Evolutionary conservation across 441 rosid species (phyloP), one percentile per base, ranked within the genome.

Genomic region (Mallotus japonicus): DNA sequence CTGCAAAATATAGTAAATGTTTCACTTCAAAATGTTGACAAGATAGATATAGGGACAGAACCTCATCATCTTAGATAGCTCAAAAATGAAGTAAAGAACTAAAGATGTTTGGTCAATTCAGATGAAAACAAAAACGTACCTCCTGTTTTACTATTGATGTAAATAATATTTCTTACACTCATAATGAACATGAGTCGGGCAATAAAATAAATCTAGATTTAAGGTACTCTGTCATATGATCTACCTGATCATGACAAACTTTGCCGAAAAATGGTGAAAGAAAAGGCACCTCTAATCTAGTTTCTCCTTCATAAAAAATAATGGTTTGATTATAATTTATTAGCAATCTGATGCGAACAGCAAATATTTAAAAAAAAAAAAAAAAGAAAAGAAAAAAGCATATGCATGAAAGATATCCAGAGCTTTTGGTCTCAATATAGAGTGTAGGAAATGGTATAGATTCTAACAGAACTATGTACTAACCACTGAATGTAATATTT

Each of bases 401-500:
- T 32, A 11, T 17, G n/a, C 24, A 62, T 28, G 14, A 49, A 28
- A 61, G 49, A 37, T 40, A 50, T 11, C 19, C 14, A 20, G 32
- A 47, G 32, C 40, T 34, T 61, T 19, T 62, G 34, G 66, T 70
- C 42, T 28, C n/a, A 59, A 70, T 44, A 16, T 44, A 63, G 1
- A 68, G 5, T 60, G 40, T 17, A 15, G 40, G 62, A 65, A 56
- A 42, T 47, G 46, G 46, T 37, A 42, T 17, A 63, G 37, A 59
- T 67, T 10, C 7, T 62, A 68, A 75, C 24, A 51, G 67, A 78
- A 80, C 90, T 24, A 24, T 0, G 28, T 24, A 24, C 28, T 76
- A 74, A 87, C 89, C 90, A 86, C 79, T 88, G 90, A 62, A 81
- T 58, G 65, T 77, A 79, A 81, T 86, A 85, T 76, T 82, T 86